phyloP scores from a whole-genome alignment of 2,329 filamentous ascomycete genomes.

The Fusarium sp. region DNA sequence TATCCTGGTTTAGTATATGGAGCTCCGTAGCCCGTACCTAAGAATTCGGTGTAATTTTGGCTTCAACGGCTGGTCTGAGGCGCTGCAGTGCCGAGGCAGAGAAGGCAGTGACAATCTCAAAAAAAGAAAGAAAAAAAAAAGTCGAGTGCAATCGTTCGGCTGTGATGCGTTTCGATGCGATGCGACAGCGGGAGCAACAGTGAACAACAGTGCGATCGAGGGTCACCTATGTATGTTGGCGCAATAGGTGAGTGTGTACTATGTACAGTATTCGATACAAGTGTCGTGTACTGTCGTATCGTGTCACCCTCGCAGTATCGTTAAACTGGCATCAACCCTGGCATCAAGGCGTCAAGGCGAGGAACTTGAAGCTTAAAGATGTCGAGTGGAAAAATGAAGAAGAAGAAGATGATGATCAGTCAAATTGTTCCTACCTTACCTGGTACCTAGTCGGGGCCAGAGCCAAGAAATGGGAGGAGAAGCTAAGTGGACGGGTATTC shows the following conservation, averaged over 20 bases:
- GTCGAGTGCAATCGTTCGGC: conserved; percentile 2
- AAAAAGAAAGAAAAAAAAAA: background rate
- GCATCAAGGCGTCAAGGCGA: conserved; percentile 6
- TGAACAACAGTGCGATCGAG: conserved; percentile 23
- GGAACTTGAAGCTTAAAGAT: background rate
- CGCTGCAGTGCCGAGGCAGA: background rate
- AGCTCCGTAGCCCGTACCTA: background rate
- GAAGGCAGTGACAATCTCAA: background rate
- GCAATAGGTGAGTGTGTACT: conserved; percentile 13
- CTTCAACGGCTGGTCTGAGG: conserved; percentile 1
- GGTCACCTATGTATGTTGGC: background rate
- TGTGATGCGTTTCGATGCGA: conserved; percentile 8
- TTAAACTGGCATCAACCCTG: background rate
- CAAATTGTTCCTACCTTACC: conserved; percentile 4
- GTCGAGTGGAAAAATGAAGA: conserved; percentile 1
- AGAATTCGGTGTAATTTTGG: conserved; percentile 21
- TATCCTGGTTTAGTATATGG: conserved; percentile 20
- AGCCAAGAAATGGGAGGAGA: conserved; percentile 3
- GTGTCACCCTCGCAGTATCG: conserved; percentile 5
- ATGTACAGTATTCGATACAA: conserved; percentile 5
- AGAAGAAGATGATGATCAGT: conserved; percentile 1
- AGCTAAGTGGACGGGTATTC: conserved; percentile 11
- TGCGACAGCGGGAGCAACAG: conserved; percentile 28
- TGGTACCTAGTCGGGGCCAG: background rate
- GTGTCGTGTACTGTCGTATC: conserved; percentile 5